Base-by-base conservation (phyloP, 441 rosid genomes). In the Euphorbia celastroides region DNA sequence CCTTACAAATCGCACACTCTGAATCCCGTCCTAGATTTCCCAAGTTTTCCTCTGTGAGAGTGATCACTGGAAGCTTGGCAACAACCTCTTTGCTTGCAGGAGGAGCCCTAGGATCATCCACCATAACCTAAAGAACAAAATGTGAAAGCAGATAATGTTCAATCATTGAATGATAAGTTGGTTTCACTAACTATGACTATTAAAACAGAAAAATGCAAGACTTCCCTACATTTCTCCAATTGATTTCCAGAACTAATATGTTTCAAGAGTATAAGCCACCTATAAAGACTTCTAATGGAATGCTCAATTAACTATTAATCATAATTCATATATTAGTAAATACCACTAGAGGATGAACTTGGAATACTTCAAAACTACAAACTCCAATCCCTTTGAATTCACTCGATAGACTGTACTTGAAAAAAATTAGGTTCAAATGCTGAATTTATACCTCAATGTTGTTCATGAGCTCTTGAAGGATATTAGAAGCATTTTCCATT, bases 1-100 rank as follows among this genome's bases (percentile, higher is more conserved):
- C 96, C 70, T 83, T 87, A 80, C 98, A 90, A 72, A 93, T 88
- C 42, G 97, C 82, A 80, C 99, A 93, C 71, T 93, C 97, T 26
- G 80, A 83, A 31, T 83, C 93, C 10, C 72, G 68, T 64, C 92
- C 93, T 3, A 87, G 68, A 70, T 72, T 86, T 66, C 73, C 80
- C 72, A 93, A 72, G 74, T 86, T 74, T 28, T 89, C 97, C 69
- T 84, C 88, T 1, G 83, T 82, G 56, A 88, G 79, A 17, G 72
- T 71, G 65, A 89, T 75, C 12, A 91, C 80, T 0, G 99, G 97
- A 67, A 91, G 96, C 78, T 91, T 91, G n/a, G 90, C 95, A 13
- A 93, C 87, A 27, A 85, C 95, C 76, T 85, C 93, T 82, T 89
- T 91, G 75, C 97, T 91, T 14, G 97, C 97, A n/a, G 99, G 96